phyloP scores from a whole-genome alignment of 129 eudicot species.

The Pseudognaphalium luteoalbum region DNA sequence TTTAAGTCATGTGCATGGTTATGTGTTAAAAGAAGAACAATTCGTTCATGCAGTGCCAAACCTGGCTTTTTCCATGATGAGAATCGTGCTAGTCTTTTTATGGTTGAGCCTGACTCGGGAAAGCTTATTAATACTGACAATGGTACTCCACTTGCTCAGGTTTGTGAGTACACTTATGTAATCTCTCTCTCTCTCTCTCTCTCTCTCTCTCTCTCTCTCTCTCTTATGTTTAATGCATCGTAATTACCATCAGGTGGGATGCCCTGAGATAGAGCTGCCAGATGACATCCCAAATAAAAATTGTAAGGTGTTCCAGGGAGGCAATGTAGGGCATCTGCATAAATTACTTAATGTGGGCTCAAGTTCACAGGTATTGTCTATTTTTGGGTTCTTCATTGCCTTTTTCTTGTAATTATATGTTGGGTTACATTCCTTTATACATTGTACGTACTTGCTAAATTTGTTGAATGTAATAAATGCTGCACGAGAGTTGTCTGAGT shows the following conservation, averaged over 20 bases:
- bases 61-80: constrained; percentile 96
- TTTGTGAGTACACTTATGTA: constrained; percentile 29
- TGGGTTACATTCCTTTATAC: not conserved
- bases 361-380: constrained; percentile 78
- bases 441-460: not conserved
- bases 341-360: constrained; percentile 75
- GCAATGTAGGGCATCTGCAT: constrained; percentile 95
- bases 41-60: constrained; percentile 62
- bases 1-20: not conserved
- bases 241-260: constrained; percentile 58
- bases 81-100: constrained; percentile 83
- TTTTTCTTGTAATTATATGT: not conserved
- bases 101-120: constrained; percentile 82
- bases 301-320: constrained; percentile 85
- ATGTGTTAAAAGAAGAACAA: not conserved
- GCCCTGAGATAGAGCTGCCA: constrained; percentile 46
- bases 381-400: not conserved
- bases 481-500: not conserved
- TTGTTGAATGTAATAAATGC: not conserved
- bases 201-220: not conserved
- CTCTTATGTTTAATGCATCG: not conserved
- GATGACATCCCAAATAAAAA: constrained; percentile 40
- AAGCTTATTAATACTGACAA: constrained; percentile 93
- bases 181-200: not conserved
- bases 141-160: constrained; percentile 98